phyloP scores from a whole-genome alignment of 2,329 filamentous ascomycete species.

The Claviceps monticola region DNA sequence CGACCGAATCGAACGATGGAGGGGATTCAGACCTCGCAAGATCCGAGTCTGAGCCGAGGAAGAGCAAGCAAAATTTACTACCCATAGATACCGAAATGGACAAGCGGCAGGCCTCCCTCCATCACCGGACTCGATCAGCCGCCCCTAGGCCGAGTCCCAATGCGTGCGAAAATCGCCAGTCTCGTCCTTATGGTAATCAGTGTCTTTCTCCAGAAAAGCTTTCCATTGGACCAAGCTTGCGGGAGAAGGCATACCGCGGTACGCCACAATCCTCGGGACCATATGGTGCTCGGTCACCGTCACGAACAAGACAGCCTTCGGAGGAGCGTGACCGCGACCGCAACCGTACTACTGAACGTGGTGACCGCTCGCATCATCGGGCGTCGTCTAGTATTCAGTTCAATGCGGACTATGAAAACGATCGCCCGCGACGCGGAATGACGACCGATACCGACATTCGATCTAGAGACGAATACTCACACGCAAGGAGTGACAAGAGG shows the following conservation, averaged over 20 bases:
- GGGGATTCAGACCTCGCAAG: conserved; percentile 4
- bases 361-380: conserved; percentile 13
- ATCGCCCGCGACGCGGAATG: conserved; percentile 13
- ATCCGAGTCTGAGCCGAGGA: conserved; percentile 15
- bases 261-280: conserved; percentile 8
- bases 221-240: conserved; percentile 25
- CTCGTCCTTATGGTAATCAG: conserved; percentile 18
- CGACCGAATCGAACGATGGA: not conserved
- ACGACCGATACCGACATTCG: conserved; percentile 21
- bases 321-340: conserved; percentile 13
- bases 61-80: conserved; percentile 27
- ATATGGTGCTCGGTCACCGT: conserved; percentile 22
- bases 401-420: conserved; percentile 14
- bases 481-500: conserved; percentile 13
- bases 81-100: conserved; percentile 29
- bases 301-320: conserved; percentile 16
- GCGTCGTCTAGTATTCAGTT: conserved; percentile 16
- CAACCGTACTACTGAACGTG: conserved; percentile 12
- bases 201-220: conserved; percentile 29
- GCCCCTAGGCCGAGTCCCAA: conserved; percentile 18
- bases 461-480: conserved; percentile 12
- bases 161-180: conserved; percentile 17
- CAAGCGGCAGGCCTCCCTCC: conserved; percentile 14
- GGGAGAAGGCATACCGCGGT: conserved; percentile 29
- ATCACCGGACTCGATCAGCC: conserved; percentile 23